phyloP scores from a whole-genome alignment of 768 basidiomycete genomes.

The Xanthoconium stramineum region DNA sequence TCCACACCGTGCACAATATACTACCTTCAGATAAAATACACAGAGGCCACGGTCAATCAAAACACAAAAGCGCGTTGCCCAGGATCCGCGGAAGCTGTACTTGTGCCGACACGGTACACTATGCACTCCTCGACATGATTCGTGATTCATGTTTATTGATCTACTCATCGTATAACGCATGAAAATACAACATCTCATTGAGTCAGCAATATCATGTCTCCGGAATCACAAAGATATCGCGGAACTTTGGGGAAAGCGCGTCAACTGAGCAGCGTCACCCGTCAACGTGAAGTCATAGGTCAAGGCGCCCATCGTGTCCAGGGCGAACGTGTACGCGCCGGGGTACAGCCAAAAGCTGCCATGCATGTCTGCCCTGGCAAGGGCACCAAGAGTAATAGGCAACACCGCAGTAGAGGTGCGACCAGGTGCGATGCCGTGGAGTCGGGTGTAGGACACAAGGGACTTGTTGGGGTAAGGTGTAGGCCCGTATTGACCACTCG shows the following conservation, averaged over 20 bases:
- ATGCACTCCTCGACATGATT: too few relatives aligned
- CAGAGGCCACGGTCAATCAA: too few relatives aligned
- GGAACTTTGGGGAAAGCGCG: conserved; percentile 37
- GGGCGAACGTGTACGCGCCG: conserved; percentile 39
- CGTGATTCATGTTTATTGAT: too few relatives aligned
- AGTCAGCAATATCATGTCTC: neutral
- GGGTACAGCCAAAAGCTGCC: conserved; percentile 46
- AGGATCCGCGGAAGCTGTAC: too few relatives aligned
- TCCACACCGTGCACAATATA: too few relatives aligned
- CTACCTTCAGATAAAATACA: too few relatives aligned
- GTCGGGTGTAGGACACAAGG: conserved; percentile 48
- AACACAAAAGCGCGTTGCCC: too few relatives aligned
- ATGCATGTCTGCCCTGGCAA: conserved; percentile 45
- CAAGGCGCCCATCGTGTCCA: conserved; percentile 41
- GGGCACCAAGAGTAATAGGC: conserved; percentile 44
- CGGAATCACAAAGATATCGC: neutral
- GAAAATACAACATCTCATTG: neutral
- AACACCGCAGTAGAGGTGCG: conserved; percentile 33
- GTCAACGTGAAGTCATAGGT: conserved; percentile 42
- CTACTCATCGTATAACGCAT: too few relatives aligned
- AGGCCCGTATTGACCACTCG: conserved; percentile 46
- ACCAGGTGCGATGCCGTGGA: conserved; percentile 33
- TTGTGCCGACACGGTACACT: too few relatives aligned
- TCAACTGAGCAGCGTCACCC: conserved; percentile 40
- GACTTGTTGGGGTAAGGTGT: conserved; percentile 50